Base-by-base conservation (phyloP, 2,329 filamentous ascomycete species). In the Meredithiella fracta region DNA sequence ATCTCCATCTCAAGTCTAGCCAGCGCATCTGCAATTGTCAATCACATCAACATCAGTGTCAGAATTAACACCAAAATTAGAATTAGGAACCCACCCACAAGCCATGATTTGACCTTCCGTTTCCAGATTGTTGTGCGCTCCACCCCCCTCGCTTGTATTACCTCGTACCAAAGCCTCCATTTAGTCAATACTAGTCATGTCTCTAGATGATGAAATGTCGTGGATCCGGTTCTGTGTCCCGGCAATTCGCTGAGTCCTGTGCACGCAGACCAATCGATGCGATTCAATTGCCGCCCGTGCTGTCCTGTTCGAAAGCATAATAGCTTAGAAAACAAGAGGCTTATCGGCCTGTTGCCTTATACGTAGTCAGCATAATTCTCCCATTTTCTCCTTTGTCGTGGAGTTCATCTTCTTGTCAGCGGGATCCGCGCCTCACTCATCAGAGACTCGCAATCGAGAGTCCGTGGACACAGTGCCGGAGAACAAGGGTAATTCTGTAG, bases 91-190 rank as follows among this genome's bases (percentile, higher is more conserved):
- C 37, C 31, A 37, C 20, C 14, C 50, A 23, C 29, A 4, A 20
- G 15, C 44, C 44, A 49, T 25, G 11, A 23, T 9, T 26, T 8
- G 20, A 29, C 44, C 44, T 49, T 49, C 44, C 44, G 9, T 25
- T 25, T 49, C 17, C 20, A 49, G 44, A 49, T 22, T 49, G 5
- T 23, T 11, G 22, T 22, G 17, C 25, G 8, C 22, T 29, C 31
- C 31, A 6, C 20, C n/a, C n/a, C 34, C 20, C 25, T 52, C 50
- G 31, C 50, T 52, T 52, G 50, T 52, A 52, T 22, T 23, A 17
- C 50, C 15, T 52, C 31, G 31, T 31, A 52, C 50, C 31, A 52
- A 29, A 38, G 29, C 50, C 50, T 52, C 31, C 38, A 22, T 38
- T 38, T n/a, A 52, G 50, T n/a, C 50, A 52, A 20, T 49, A 49